These are phyloP conservation scores for Microbotryum intermedium DNA, from an alignment of 1,284 basidiomycete species.

Conservation along the genomic window DNA sequence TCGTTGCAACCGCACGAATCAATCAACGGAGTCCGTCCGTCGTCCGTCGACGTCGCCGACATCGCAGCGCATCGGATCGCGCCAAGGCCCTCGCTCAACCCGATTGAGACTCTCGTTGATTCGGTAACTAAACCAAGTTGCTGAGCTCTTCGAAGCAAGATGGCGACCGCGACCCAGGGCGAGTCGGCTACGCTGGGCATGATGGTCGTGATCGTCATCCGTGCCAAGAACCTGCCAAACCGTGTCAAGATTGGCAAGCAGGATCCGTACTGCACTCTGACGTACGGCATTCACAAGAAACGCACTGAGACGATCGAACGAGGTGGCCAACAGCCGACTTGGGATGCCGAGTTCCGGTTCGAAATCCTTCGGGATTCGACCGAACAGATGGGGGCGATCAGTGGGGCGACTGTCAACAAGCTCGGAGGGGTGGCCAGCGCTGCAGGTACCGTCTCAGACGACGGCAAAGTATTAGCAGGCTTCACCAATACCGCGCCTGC, in stretches of 20 bases:
- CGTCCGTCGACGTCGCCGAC: too few species aligned
- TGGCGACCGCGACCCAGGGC: too few species aligned
- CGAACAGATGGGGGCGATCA: slow-evolving; percentile 51
- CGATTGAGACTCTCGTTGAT: too few species aligned
- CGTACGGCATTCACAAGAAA: slow-evolving; percentile 67
- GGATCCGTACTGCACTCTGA: slow-evolving; percentile 84
- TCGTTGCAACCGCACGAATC: too few species aligned
- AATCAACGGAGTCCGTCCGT: too few species aligned
- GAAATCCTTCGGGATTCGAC: slow-evolving; percentile 73
- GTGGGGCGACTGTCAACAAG: slow-evolving; percentile 38
- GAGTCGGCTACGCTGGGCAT: too few species aligned
- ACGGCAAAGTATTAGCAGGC: slow-evolving; percentile 41
- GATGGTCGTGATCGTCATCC: slow-evolving; percentile 2
- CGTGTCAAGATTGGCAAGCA: slow-evolving; percentile 94
- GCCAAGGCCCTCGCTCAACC: too few species aligned
- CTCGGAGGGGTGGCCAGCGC: slow-evolving; percentile 46
- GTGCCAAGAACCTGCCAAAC: slow-evolving; percentile 60
- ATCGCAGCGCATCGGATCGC: too few species aligned
- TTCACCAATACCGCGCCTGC: slow-evolving; percentile 62
- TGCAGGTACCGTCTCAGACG: slow-evolving; percentile 9
- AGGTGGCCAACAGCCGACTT: slow-evolving; percentile 94
- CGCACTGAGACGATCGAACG: slow-evolving; percentile 85
- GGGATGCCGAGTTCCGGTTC: slow-evolving; percentile 98
- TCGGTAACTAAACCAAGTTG: too few species aligned
- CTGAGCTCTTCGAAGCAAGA: too few species aligned